These are phyloP conservation scores for Cladorrhinum sp. DNA, from an alignment of 2,329 filamentous ascomycete species.

Conservation along the genomic window DNA sequence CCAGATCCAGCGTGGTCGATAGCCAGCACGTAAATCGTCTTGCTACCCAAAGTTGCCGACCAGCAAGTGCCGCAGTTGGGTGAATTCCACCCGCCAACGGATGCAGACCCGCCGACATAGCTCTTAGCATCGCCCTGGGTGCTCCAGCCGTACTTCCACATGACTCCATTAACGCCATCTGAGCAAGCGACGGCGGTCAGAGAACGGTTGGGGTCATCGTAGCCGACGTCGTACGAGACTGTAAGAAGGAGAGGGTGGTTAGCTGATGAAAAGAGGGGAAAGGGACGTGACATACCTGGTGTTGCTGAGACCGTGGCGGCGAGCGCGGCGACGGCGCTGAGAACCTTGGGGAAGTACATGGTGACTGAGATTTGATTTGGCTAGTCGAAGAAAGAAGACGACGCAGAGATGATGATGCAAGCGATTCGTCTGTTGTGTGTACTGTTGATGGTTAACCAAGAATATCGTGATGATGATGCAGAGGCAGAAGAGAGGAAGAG, in stretches of 20 bases:
- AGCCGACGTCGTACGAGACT: slow-evolving; percentile 71
- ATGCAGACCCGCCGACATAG: slow-evolving; percentile 54
- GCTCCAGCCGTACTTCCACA: slow-evolving; percentile 57
- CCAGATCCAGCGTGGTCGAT: slow-evolving; percentile 50
- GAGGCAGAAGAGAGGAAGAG: neutral
- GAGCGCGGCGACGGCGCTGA: slow-evolving; percentile 27
- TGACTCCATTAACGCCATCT: slow-evolving; percentile 64
- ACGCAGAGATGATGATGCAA: neutral
- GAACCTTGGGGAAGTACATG: slow-evolving; percentile 29
- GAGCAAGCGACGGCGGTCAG: slow-evolving; percentile 62
- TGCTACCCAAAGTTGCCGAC: slow-evolving; percentile 49
- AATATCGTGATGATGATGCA: neutral
- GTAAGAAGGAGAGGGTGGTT: slow-evolving; percentile 18
- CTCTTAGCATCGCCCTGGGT: slow-evolving; percentile 49
- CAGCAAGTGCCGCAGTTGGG: slow-evolving; percentile 59
- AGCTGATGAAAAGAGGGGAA: neutral
- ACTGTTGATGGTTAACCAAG: neutral
- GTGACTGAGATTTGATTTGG: slow-evolving; percentile 14
- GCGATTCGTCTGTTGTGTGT: neutral
- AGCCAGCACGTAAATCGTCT: slow-evolving; percentile 52
- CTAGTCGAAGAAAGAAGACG: neutral
- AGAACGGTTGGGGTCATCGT: slow-evolving; percentile 58
- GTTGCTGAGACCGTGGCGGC: slow-evolving; percentile 28
- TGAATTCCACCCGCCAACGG: slow-evolving; percentile 36
- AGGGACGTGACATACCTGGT: slow-evolving; percentile 20